phyloP scores from a whole-genome alignment of 139 green algal species.

The Coelastrella sp. region DNA sequence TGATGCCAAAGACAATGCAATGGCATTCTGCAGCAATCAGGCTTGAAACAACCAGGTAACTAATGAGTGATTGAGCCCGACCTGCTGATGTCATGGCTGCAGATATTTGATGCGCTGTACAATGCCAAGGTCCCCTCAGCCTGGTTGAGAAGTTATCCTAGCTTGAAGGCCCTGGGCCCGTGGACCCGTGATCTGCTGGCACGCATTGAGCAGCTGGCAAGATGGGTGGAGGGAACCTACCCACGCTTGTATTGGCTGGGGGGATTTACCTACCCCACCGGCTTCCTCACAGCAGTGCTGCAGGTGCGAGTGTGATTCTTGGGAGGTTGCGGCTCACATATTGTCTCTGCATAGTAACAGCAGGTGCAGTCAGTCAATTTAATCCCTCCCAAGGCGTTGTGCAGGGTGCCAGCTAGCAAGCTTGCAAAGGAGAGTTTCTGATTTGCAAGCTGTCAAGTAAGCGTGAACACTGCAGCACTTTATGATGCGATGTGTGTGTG shows the following conservation, averaged over 20 bases:
- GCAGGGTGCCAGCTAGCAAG: no score
- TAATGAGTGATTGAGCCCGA: neutral
- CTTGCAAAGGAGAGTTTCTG: no score
- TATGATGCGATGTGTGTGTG: conserved; percentile 36
- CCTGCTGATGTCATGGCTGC: neutral
- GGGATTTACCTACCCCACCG: conserved; percentile 90
- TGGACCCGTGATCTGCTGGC: conserved; percentile 87
- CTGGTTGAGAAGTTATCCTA: conserved; percentile 88
- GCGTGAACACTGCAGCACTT: neutral
- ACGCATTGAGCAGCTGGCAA: conserved; percentile 79
- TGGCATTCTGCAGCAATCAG: neutral
- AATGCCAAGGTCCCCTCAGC: conserved; percentile 73
- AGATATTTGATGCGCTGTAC: conserved; percentile 79
- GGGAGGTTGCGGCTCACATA: neutral
- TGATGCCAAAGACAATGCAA: neutral
- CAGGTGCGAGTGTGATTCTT: conserved; percentile 20
- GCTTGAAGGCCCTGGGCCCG: conserved; percentile 81
- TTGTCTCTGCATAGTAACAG: neutral
- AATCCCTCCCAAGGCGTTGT: neutral
- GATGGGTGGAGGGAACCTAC: conserved; percentile 81
- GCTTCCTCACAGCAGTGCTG: conserved; percentile 73
- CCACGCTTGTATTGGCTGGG: conserved; percentile 88
- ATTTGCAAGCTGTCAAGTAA: conserved; percentile 29
- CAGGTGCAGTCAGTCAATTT: neutral
- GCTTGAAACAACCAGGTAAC: neutral